Base-by-base conservation (phyloP, 2,329 filamentous ascomycete genomes). In the Neopestalotiopsis clavispora region DNA sequence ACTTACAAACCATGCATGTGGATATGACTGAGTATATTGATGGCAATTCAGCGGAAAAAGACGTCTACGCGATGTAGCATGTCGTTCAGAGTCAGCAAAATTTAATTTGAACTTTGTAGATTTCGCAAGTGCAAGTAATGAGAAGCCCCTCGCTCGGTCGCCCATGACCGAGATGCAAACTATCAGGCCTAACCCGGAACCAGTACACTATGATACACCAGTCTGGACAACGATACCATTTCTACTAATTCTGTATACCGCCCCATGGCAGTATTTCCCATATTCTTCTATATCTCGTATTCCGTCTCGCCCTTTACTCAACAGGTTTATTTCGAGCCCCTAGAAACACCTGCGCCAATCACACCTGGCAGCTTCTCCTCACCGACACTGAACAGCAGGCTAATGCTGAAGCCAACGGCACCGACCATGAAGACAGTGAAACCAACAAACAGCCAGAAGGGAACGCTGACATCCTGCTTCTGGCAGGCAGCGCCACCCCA, bases 331-430 rank as follows among this genome's bases (percentile, higher is more conserved):
- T 91, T 94, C 42, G 90, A 86, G 69, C 90, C 72, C 67, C 77
- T 89, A 72, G 92, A 93, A 49, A 99, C 95, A 72, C 96, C 96
- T 62, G 96, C 96, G n/a, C 94, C 94, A 80, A 99, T 95, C 9
- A 99, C 95, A 74, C 94, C 94, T 0, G 96, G 96, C 72, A 98
- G 85, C 81, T 94, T 92, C 84, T 97, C 91, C 79, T 92, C 89
- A 42, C 95, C 96, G 76, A 98, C 93, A 71, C 85, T 91, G 80
- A 92, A 96, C 67, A 99, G 80, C 85, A 97, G 84, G 5, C 91
- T 90, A 74, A 98, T 91, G 12, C 89, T 90, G 78, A 92, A 91
- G 49, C 85, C 86, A 34, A 97, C 82, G 49, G 93, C 81, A 61
- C 89, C 87, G 1, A 96, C 82, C 71, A 97, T 84, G 49, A 90